A percentile compares a stretch with the other conserved stretches of the same genome.
Conservation (phyloP, 441 rosid genomes). For the Biscutella laevigata region DNA sequence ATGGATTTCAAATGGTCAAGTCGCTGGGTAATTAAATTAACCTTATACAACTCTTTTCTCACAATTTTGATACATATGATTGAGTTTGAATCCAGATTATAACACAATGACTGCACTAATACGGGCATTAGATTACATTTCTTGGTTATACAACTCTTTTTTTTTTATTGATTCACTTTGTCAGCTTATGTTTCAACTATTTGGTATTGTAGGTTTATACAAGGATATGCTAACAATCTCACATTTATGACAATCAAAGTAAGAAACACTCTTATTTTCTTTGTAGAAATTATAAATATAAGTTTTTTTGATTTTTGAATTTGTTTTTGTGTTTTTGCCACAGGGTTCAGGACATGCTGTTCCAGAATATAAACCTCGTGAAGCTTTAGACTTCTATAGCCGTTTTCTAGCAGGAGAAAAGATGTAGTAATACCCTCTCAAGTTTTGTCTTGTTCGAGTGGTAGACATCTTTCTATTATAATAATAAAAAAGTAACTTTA, state of each 20-base stretch:
- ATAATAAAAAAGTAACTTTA: too few relatives aligned
- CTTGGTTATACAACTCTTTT: too few relatives aligned
- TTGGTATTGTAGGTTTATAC: constrained; percentile 41
- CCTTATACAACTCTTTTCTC: too few relatives aligned
- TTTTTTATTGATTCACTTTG: too few relatives aligned
- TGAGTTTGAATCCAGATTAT: too few relatives aligned
- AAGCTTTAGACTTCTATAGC: constrained; percentile 66
- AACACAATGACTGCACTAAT: too few relatives aligned
- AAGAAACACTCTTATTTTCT: background rate
- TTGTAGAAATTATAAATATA: background rate
- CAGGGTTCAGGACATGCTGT: constrained; percentile 89
- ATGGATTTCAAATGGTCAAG: constrained; percentile 52
- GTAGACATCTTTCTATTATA: too few relatives aligned
- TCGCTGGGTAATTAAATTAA: constrained; percentile 82
- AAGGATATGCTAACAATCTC: constrained; percentile 72
- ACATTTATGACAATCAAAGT: constrained; percentile 86
- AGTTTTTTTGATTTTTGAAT: background rate
- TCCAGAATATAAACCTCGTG: constrained; percentile 73
- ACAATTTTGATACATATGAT: too few relatives aligned
- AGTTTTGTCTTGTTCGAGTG: too few relatives aligned
- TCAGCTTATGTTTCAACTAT: background rate
- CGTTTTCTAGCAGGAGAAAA: constrained; percentile 51
- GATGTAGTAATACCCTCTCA: constrained; percentile 27
- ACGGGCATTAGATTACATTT: too few relatives aligned
- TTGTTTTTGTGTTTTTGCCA: constrained; percentile 4